Conservation (phyloP, 2,329 filamentous ascomycete species). For the Aspergillus ustus region DNA sequence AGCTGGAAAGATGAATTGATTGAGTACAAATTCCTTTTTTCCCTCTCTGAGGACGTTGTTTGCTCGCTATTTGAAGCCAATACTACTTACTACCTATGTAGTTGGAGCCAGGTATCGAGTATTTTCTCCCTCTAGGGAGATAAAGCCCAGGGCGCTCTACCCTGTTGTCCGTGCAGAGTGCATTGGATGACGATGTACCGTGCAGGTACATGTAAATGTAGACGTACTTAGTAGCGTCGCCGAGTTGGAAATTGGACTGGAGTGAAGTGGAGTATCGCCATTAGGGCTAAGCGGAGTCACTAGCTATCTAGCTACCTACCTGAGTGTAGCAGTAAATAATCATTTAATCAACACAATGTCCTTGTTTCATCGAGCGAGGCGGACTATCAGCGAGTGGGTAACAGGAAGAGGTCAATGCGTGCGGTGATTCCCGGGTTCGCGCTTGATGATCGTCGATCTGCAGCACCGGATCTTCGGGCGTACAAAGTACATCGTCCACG, state of each 20-base stretch:
- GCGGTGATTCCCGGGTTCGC: not conserved
- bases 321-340: too few relatives aligned
- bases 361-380: not conserved
- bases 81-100: too few relatives aligned
- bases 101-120: not conserved
- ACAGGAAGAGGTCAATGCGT: not conserved
- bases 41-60: too few relatives aligned
- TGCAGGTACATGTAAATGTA: not conserved
- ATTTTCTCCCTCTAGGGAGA: not conserved
- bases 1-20: too few relatives aligned
- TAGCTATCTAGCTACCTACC: too few relatives aligned
- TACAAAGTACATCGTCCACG: not conserved
- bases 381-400: too few relatives aligned
- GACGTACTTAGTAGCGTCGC: not conserved
- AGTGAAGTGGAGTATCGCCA: not conserved
- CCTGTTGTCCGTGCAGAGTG: not conserved
- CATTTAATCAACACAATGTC: not conserved
- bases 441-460: not conserved
- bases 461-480: too few relatives aligned
- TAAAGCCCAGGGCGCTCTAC: not conserved
- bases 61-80: too few relatives aligned
- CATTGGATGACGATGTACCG: not conserved
- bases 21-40: too few relatives aligned
- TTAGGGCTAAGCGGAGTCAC: not conserved
- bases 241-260: not conserved